Evolutionary conservation across 352 stramenopile species (phyloP).

Genomic region (Globisporangium alternatum): DNA sequence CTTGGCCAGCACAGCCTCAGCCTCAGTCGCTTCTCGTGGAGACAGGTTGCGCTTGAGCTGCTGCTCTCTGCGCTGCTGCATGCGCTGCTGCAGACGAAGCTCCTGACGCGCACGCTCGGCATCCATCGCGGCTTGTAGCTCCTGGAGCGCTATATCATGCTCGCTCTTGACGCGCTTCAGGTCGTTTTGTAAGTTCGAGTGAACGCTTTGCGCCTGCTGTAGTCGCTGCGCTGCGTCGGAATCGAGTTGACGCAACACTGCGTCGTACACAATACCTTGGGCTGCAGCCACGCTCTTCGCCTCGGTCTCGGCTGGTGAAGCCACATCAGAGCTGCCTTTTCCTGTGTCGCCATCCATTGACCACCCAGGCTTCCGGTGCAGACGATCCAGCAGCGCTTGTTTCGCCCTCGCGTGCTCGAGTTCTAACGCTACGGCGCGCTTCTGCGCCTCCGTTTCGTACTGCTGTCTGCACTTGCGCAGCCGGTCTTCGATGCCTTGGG

Average conservation of each 20-base stretch:
- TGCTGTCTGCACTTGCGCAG: neutral
- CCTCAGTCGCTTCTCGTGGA: neutral
- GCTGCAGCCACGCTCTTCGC: neutral
- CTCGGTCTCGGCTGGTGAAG: neutral
- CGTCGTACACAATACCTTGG: neutral
- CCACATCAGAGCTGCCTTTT: neutral
- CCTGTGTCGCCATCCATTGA: neutral
- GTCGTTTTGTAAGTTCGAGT: neutral
- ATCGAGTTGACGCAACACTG: neutral
- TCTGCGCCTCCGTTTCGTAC: neutral
- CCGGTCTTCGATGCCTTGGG: neutral
- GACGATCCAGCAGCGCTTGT: neutral
- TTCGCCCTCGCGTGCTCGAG: neutral
- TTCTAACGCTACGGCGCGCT: neutral
- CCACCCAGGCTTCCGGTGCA: neutral
- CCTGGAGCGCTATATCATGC: neutral
- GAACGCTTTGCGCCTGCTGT: neutral
- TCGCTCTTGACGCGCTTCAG: conserved; percentile 1
- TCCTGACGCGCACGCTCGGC: neutral
- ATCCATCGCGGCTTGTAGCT: neutral
- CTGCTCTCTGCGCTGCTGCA: conserved; percentile 6
- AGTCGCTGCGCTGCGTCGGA: neutral
- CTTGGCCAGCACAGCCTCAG: neutral
- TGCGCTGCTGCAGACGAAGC: neutral
- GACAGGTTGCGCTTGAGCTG: conserved; percentile 3